A percentile compares a stretch with the other conserved stretches of the same genome.
Evolutionary conservation across 306 rosid genomes (phyloP).

Genomic region (Pterocarpus macrocarpus): DNA sequence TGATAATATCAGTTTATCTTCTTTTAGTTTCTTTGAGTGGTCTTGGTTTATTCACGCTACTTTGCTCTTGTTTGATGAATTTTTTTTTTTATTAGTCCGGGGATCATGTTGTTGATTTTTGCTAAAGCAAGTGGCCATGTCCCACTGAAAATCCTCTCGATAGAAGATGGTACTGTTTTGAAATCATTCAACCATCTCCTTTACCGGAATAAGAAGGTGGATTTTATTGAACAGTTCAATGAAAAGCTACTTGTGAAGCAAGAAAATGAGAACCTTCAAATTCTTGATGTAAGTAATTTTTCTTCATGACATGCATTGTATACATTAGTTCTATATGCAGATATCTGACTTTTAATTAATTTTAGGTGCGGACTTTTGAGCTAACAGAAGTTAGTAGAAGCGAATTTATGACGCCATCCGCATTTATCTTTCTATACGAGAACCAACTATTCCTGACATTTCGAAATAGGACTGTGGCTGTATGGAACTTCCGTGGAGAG

Average conservation of each 20-base stretch:
- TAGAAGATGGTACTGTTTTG: constrained; percentile 99
- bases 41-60: constrained; percentile 35
- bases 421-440: constrained; percentile 95
- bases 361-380: constrained; percentile 93
- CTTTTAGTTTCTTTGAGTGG: constrained; percentile 32
- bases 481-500: constrained; percentile 99
- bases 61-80: constrained; percentile 39
- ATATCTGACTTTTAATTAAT: constrained; percentile 47
- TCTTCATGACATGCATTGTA: constrained; percentile 17
- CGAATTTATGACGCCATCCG: constrained; percentile 98
- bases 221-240: constrained; percentile 97
- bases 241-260: constrained; percentile 99
- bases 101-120: constrained; percentile 94
- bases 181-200: constrained; percentile 97
- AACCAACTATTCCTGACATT: constrained; percentile 94
- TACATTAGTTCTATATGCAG: constrained; percentile 28
- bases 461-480: constrained; percentile 96
- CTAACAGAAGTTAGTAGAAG: constrained; percentile 88
- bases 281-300: constrained; percentile 82
- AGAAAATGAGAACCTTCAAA: constrained; percentile 97
- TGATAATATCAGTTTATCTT: constrained; percentile 1
- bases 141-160: constrained; percentile 95
- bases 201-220: constrained; percentile 96
- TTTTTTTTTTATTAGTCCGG: constrained; percentile 72
- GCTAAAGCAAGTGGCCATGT: constrained; percentile 87